phyloP scores from a whole-genome alignment of 345 rosid genomes.

The Abelmoschus esculentus region DNA sequence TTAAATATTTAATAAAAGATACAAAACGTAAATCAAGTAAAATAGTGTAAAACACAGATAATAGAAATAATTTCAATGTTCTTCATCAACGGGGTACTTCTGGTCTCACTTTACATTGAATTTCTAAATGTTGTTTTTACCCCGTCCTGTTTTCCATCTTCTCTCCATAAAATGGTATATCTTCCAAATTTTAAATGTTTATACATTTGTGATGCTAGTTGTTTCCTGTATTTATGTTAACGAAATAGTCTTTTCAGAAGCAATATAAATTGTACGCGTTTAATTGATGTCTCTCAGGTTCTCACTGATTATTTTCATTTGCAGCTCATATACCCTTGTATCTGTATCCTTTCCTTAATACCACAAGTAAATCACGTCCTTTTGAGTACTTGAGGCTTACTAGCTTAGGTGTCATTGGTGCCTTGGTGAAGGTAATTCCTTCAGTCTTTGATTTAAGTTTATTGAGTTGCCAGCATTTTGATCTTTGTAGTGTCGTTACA shows the following conservation, averaged over 20 bases:
- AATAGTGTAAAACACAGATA: too few relatives aligned
- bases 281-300: background rate
- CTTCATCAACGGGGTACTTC: background rate
- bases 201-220: background rate
- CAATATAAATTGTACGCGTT: background rate
- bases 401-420: constrained; percentile 98
- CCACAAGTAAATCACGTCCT: constrained; percentile 94
- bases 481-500: background rate
- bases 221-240: background rate
- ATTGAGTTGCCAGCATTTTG: background rate
- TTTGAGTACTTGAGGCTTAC: constrained; percentile 93
- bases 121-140: background rate
- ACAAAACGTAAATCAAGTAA: too few relatives aligned
- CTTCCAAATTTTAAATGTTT: background rate
- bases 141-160: background rate
- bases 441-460: constrained; percentile 4
- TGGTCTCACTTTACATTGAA: background rate
- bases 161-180: background rate
- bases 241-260: background rate
- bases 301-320: constrained; percentile 12
- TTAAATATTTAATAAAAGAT: too few relatives aligned
- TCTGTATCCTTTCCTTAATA: constrained; percentile 88
- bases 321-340: constrained; percentile 96
- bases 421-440: constrained; percentile 80
- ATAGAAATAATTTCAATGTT: too few relatives aligned